Evolutionary conservation across 306 rosid species (phyloP), one percentile per base, ranked within the genome.

Genomic region (Begonia loranthoides): DNA sequence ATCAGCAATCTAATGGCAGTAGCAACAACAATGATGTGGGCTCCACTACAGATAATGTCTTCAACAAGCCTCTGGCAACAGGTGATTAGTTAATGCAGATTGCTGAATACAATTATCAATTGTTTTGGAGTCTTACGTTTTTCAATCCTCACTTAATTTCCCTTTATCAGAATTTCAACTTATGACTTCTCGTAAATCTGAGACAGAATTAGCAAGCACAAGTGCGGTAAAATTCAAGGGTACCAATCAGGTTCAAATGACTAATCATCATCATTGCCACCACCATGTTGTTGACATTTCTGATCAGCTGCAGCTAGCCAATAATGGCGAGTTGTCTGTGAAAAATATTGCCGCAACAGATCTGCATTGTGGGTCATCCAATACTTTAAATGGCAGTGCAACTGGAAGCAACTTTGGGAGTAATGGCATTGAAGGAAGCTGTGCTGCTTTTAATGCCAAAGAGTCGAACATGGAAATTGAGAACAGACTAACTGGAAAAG

Each of bases 1-100:
- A 71, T 54, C 93, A 69, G 45, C 61, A 45, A 59, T 67, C 76
- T 59, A 71, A 69, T 65, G 82, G 70, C 57, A 74, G 73, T 65
- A 76, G 70, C 52, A 68, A 71, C 66, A 76, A 70, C 59, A 67
- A 69, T 49, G 74, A 72, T 66, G 63, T 59, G 60, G 66, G 41
- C 56, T 79, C 81, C 13, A 51, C 58, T n/a, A 74, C 72, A 50
- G 49, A 62, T 48, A 49, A 65, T 53, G 51, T 34, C 50, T 60
- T 60, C 50, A 64, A 76, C 40, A 80, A 73, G 69, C 63, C 56
- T 17, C 74, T 65, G 63, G 44, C 56, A 58, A 50, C 60, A 54
- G 70, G 48, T 22, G 67, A 68, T 5, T 28, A 28, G 36, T 19
- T 19, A 2, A 19, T 19, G 22, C 22, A 19, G 22, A 19, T 19